Base-by-base conservation (phyloP, 257 asterid species). In the Striga asiatica region DNA sequence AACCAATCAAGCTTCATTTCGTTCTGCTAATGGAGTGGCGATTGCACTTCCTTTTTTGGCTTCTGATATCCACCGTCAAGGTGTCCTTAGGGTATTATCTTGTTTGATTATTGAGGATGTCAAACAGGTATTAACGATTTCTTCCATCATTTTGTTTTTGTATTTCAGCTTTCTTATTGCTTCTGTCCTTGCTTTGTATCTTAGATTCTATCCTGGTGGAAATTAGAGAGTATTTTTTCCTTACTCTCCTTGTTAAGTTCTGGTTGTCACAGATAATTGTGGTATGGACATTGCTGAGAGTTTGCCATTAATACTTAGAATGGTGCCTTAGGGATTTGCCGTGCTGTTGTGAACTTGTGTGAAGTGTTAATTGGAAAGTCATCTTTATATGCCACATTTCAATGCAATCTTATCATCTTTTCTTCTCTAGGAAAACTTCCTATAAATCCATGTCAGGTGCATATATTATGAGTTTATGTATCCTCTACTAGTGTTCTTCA, bases 51-150 rank as follows among this genome's bases (percentile, higher is more conserved):
- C 99, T 19, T 84, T 92, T 66, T 72, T 92, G 81, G 89, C 81
- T 32, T 79, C 95, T 70, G 94, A 84, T 66, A 71, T 71, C 27
- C 97, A 92, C 65, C 93, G 97, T 59, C 71, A 81, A 16, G 99
- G 99, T 20, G 94, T 82, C 61, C 91, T 92, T 41, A 79, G 95
- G 66, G 80, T 83, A 65, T 71, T 92, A 74, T 79, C 99, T 62
- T 88, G 95, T 78, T 76, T 92, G 78, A 85, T 92, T 64, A 92
- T 75, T 51, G 99, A 92, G 64, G 99, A 92, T 63, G 71, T 64
- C 64, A 77, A 78, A 55, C 99, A 88, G 95, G 99, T 86, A 60
- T 25, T n/a, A 39, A 7, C 38, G 21, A 18, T 27, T 58, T 16
- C 17, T 53, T 22, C 22, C 54, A 35, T 38, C 50, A 22, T 27